Base-by-base conservation (phyloP, 106 monocot genomes). In the Dendrobium catenatum region DNA sequence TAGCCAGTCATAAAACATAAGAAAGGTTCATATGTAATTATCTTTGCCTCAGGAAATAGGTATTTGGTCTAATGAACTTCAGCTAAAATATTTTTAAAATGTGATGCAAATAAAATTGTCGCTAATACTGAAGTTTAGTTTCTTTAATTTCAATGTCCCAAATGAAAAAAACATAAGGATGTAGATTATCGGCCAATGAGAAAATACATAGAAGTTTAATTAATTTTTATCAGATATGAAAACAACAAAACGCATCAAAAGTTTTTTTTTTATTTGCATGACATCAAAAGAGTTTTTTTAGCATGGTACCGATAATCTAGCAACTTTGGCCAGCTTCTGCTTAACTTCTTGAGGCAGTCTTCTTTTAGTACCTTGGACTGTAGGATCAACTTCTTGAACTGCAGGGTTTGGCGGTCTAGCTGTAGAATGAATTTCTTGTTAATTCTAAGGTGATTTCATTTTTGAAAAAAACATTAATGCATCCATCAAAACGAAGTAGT, bases 311-410 rank as follows among this genome's bases (percentile, higher is more conserved):
- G 97, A 91, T 81, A 98, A 68, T 85, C 97, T 89, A 83, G 97
- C 97, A 86, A 98, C 97, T 93, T 94, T 98, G 74, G 97, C 97
- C 77, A 98, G 92, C 84, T 87, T 98, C 77, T 85, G 88, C 49
- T 98, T 98, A 24, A 95, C 88, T 84, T 98, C 97, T 80, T 83
- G 89, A 77, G 97, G 97, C 75, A 98, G 84, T 76, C 97, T 91
- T 83, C 94, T 94, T 82, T 93, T 94, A 80, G 93, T 83, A 75
- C 49, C 83, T 81, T 88, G 91, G 67, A 79, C 81, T 72, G 85
- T 83, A 82, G 89, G 43, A 85, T 98, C 94, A 33, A 46, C 77
- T 80, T 89, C 93, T 59, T 86, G 89, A 74, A 88, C 37, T 81
- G 86, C 88, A 82, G 85, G 46, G 42, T 87, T 88, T 66, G 85